These are phyloP conservation scores for Tricladium varicosporioides DNA, from an alignment of 2,329 filamentous ascomycete species.

Conservation along the genomic window DNA sequence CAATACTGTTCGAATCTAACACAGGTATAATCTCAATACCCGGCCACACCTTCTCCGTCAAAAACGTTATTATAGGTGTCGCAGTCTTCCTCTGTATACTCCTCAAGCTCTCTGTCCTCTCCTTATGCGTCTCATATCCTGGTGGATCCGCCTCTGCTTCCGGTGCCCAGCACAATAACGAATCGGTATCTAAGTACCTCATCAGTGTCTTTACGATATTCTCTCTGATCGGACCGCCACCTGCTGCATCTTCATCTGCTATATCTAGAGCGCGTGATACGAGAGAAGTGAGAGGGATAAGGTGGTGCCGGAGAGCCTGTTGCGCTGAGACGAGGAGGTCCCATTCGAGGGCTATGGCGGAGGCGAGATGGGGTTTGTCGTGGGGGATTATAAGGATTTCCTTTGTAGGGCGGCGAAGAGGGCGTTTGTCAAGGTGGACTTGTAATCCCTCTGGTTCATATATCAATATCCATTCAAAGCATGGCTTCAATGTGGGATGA, in stretches of 20 bases:
- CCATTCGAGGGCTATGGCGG: conserved; percentile 90
- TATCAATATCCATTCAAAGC: not conserved
- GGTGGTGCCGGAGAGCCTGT: conserved; percentile 80
- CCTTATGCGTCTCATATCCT: conserved; percentile 42
- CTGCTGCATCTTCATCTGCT: conserved; percentile 56
- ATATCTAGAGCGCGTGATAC: conserved; percentile 83
- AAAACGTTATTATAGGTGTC: conserved; percentile 66
- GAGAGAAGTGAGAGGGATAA: conserved; percentile 87
- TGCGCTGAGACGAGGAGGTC: conserved; percentile 77
- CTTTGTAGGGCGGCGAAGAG: conserved; percentile 77
- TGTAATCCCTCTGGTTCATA: conserved; percentile 37
- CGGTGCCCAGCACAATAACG: conserved; percentile 85
- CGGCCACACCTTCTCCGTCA: conserved; percentile 77
- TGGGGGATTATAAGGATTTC: conserved; percentile 68
- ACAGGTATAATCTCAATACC: conserved; percentile 76
- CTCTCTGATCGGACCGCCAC: conserved; percentile 52
- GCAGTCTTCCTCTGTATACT: conserved; percentile 70
- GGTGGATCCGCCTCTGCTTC: conserved; percentile 48
- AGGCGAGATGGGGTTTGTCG: conserved; percentile 77
- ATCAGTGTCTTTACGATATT: conserved; percentile 68
- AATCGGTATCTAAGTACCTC: conserved; percentile 89
- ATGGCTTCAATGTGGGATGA: not conserved
- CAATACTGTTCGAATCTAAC: conserved; percentile 74
- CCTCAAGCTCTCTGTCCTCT: conserved; percentile 57
- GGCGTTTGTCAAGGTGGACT: conserved; percentile 73